Percentiles rank a stretch among this genome's conserved stretches.
These are phyloP conservation scores for Rhodotorula sp. DNA, from an alignment of 1,284 basidiomycete genomes.

Conservation along the genomic window DNA sequence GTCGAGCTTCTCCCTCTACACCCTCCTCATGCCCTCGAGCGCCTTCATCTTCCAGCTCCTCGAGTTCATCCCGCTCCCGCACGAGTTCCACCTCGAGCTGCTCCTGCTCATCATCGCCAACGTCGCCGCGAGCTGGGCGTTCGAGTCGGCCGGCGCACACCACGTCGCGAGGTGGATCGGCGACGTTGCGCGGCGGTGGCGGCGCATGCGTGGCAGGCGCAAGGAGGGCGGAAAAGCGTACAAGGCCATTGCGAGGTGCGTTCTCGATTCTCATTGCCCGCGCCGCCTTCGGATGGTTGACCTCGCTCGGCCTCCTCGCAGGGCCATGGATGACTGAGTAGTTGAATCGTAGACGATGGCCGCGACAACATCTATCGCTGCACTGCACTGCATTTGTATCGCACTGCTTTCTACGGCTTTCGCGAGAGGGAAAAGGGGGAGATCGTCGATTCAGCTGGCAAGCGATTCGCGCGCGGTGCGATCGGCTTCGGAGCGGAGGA, in stretches of 20 bases:
- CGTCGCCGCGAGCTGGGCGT: constrained; percentile 69
- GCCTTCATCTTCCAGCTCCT: constrained; percentile 65
- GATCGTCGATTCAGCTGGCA: not conserved
- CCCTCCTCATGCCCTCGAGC: constrained; percentile 70
- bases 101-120: constrained; percentile 72
- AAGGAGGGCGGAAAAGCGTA: constrained; percentile 56
- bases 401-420: not conserved
- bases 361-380: too few species aligned
- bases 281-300: constrained; percentile 13
- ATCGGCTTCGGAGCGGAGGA: too few species aligned
- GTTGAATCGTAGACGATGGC: not conserved
- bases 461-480: too few species aligned
- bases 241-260: constrained; percentile 57
- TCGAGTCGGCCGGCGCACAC: constrained; percentile 58
- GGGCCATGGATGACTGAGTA: constrained; percentile 15
- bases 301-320: not conserved
- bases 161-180: constrained; percentile 39
- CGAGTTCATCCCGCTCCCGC: constrained; percentile 75
- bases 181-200: constrained; percentile 31
- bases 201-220: constrained; percentile 51
- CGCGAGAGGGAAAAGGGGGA: not conserved
- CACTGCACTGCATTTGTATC: not conserved
- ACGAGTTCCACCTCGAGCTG: constrained; percentile 68
- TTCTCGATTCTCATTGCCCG: not conserved
- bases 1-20: constrained; percentile 69